A percentile compares a stretch with the other conserved stretches of the same genome.
These are phyloP conservation scores for Bipolaris gigantea DNA, from an alignment of 2,329 filamentous ascomycete species.

Conservation along the genomic window DNA sequence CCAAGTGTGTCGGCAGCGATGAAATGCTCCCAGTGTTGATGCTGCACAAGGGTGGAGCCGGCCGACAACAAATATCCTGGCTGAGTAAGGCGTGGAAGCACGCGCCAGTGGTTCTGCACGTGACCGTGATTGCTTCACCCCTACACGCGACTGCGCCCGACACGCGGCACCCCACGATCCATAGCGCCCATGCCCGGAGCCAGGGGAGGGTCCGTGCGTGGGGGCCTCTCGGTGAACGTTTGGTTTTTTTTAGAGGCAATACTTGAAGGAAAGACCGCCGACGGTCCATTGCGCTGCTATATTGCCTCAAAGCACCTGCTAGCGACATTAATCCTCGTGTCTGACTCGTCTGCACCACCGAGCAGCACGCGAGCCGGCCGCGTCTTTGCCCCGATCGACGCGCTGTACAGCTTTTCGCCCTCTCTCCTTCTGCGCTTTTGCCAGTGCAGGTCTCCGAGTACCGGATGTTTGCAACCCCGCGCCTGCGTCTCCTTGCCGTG, in stretches of 20 bases:
- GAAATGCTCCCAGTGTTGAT: conserved; percentile 21
- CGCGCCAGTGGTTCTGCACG: conserved; percentile 17
- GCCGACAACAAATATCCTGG: conserved; percentile 25
- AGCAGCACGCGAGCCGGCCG: background rate
- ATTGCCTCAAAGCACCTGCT: background rate
- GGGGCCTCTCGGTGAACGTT: background rate
- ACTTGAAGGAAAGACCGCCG: conserved; percentile 1
- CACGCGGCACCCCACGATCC: conserved; percentile 8
- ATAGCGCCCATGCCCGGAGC: background rate
- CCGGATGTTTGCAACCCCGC: conserved; percentile 43
- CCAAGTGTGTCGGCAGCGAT: conserved; percentile 12
- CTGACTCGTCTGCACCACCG: conserved; percentile 1
- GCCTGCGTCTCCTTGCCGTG: conserved; percentile 26
- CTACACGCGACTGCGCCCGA: conserved; percentile 3
- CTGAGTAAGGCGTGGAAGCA: conserved; percentile 14
- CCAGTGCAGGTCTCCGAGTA: conserved; percentile 26
- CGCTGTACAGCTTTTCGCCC: background rate
- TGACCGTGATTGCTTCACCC: conserved; percentile 15
- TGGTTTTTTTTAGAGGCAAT: conserved; percentile 1
- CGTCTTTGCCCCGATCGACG: conserved; percentile 1
- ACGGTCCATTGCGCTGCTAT: background rate
- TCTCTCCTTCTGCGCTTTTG: conserved; percentile 1
- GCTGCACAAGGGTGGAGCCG: conserved; percentile 15
- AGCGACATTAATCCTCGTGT: background rate
- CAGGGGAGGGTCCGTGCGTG: conserved; percentile 8